Base-by-base conservation (phyloP, 306 rosid species). In the Cicer cuneatum region DNA sequence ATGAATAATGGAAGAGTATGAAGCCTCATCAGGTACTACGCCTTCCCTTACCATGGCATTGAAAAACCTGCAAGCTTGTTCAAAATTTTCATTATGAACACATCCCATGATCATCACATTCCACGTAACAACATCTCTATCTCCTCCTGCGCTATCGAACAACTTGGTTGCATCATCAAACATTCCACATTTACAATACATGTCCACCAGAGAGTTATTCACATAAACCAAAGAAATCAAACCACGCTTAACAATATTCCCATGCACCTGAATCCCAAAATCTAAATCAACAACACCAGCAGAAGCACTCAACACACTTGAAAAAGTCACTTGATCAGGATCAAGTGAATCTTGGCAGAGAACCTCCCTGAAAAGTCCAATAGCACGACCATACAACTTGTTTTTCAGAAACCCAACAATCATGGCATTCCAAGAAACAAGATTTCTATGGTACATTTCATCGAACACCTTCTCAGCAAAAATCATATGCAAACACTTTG, bases 221-320 rank as follows among this genome's bases (percentile, higher is more conserved):
- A 86, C 86, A 29, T 83, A 85, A 81, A 80, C 63, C 78, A 85
- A 57, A 10, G 53, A 75, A 14, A 60, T n/a, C 81, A 83, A 73
- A 63, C 90, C 87, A 72, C 60, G 84, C 84, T 86, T 85, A 8
- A 86, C 12, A 74, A 77, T 58, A 66, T 72, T 56, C 52, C 83
- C 93, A 54, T 89, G 93, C 66, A 89, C 88, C 61, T 85, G 89
- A 61, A 53, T 85, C 74, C 90, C 90, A 66, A 89, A 77, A 57
- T 65, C 67, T n/a, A 60, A 48, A 41, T 75, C 76, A 72, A 72
- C 76, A 56, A 77, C 65, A 56, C 77, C 79, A 48, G 93, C 86
- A 67, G 85, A 84, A 63, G 88, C 90, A 79, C 86, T 79, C 76
- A 86, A 64, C 71, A 78, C 93, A 7, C 88, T 77, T 0, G 86